A percentile compares a stretch with the other conserved stretches of the same genome.
phyloP scores from a whole-genome alignment of 2,329 filamentous ascomycete species.

The Cordyceps militaris region DNA sequence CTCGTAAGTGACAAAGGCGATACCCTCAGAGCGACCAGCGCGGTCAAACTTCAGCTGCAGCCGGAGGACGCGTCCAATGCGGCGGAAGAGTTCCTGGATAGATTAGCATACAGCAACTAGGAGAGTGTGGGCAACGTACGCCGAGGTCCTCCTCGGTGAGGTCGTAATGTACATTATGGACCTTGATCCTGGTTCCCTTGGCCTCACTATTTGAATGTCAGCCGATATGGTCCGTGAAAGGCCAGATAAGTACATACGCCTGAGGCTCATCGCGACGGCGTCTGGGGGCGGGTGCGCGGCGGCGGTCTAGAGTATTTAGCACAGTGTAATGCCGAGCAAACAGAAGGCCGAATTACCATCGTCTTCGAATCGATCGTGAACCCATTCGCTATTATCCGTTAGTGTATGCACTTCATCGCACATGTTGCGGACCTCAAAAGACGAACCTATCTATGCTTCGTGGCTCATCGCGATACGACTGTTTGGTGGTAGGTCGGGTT shows the following conservation, averaged over 20 bases:
- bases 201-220: conserved; percentile 35
- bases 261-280: conserved; percentile 38
- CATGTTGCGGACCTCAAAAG: neutral
- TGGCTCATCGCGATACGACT: conserved; percentile 56
- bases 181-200: conserved; percentile 63
- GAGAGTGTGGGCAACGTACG: conserved; percentile 37
- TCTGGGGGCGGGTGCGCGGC: conserved; percentile 35
- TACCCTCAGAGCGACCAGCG: conserved; percentile 78
- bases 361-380: conserved; percentile 84
- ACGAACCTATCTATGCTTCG: conserved; percentile 64
- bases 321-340: conserved; percentile 6
- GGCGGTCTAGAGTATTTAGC: conserved; percentile 29
- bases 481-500: conserved; percentile 34
- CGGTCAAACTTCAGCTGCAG: conserved; percentile 77
- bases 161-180: conserved; percentile 91
- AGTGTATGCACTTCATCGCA: neutral
- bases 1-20: conserved; percentile 77
- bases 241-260: conserved; percentile 21
- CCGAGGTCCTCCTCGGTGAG: conserved; percentile 77
- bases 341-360: conserved; percentile 40
- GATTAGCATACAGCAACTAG: neutral
- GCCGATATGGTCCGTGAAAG: conserved; percentile 13
- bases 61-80: conserved; percentile 65
- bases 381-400: conserved; percentile 64
- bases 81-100: conserved; percentile 66